Base-by-base conservation (phyloP, 2,329 filamentous ascomycete genomes). In the Tothia fuscella region DNA sequence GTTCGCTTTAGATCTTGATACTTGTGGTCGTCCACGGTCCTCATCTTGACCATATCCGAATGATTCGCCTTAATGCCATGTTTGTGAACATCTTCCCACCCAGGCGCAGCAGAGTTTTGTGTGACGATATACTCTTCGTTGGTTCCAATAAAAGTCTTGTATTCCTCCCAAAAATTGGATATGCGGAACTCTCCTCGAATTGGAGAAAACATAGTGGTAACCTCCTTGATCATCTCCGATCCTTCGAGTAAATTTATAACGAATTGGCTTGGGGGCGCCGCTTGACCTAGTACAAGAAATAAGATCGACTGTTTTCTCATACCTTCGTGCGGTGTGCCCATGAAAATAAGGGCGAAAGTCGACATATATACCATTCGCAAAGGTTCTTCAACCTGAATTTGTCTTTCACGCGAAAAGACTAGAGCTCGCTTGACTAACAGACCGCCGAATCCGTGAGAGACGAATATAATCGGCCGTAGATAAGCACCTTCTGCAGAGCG, bases 391-490 rank as follows among this genome's bases (percentile, higher is more conserved):
- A 75, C 69, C 43, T 71, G 68, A 30, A 68, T 69, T 6, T 65
- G 67, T 10, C 82, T 56, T 50, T 76, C 78, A 49, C 74, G 72
- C 34, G 78, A 80, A 54, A 81, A 77, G 38, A 82, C 68, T 36
- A 87, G 61, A 2, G 79, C 77, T 40, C 78, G 67, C 57, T 87
- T 87, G 39, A 81, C 70, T 2, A 87, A 63, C 45, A 86, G 74
- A 5, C 82, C 82, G 3, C 82, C 82, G 2, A 87, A 64, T 40
- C 79, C 82, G 57, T 87, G 82, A 38, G 73, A 80, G 26, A 87
- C 73, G 67, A 81, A 88, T 46, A 88, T 78, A 50, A 88, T 82
- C 4, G 82, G 79, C 33, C 78, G 74, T 19, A 69, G 66, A 25
- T 65, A 61, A 4, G 72, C 74, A 40, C 70, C 65, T 47, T 72